Conservation (phyloP, 768 basidiomycete genomes). For the Pleurotus citrinopileatus region DNA sequence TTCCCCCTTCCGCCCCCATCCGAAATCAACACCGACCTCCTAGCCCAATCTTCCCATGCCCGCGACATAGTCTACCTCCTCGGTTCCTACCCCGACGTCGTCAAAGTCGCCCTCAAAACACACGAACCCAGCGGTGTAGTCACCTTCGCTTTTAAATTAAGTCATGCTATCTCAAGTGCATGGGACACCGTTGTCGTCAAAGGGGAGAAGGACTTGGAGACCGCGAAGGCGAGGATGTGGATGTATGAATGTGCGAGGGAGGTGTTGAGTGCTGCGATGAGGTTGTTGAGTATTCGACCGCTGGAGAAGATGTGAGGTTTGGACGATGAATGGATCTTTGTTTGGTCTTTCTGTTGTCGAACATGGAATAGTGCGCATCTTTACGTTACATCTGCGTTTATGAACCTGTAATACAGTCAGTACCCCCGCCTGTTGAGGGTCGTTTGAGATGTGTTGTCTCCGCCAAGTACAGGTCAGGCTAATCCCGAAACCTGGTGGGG, state of each 20-base stretch:
- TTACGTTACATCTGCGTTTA: too few species aligned
- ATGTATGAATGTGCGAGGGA: slow-evolving; percentile 87
- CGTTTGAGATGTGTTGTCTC: too few species aligned
- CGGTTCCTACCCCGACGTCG: slow-evolving; percentile 88
- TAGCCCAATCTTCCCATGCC: slow-evolving; percentile 67
- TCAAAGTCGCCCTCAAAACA: slow-evolving; percentile 78
- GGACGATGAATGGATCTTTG: too few species aligned
- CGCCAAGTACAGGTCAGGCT: too few species aligned
- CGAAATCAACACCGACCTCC: too few species aligned
- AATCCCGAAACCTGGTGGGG: too few species aligned
- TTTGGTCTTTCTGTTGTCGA: background rate
- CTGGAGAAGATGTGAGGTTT: slow-evolving; percentile 82
- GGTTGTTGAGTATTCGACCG: slow-evolving; percentile 83
- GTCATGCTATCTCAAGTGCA: slow-evolving; percentile 86
- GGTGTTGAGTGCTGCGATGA: slow-evolving; percentile 86
- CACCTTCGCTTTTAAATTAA: slow-evolving; percentile 83
- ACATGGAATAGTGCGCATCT: background rate
- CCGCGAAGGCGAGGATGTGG: slow-evolving; percentile 84
- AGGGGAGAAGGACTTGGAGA: slow-evolving; percentile 72
- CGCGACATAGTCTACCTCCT: slow-evolving; percentile 86
- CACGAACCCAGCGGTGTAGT: slow-evolving; percentile 91
- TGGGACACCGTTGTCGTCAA: slow-evolving; percentile 91
- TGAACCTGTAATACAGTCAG: too few species aligned
- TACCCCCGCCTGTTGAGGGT: too few species aligned
- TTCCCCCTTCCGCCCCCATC: slow-evolving; percentile 68